Conservation (phyloP, 2,329 filamentous ascomycete genomes). For the Botrytis cinerea region DNA sequence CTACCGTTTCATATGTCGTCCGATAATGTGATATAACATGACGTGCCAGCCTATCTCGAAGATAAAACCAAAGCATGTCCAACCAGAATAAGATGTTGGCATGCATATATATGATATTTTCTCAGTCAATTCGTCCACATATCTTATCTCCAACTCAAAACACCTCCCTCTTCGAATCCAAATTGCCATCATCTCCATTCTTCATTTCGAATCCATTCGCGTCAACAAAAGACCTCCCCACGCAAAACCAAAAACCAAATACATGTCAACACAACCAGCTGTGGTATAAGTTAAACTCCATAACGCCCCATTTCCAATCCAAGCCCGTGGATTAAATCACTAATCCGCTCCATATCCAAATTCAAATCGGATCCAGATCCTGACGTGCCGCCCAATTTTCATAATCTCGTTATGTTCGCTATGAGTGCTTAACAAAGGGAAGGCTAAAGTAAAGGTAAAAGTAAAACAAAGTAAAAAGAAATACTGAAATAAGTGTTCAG, state of each 20-base stretch:
- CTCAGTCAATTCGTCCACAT: background rate
- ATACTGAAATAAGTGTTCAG: background rate
- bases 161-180: background rate
- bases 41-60: background rate
- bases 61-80: background rate
- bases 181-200: background rate
- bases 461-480: background rate
- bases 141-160: background rate
- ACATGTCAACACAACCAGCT: background rate
- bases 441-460: background rate
- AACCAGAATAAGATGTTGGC: background rate
- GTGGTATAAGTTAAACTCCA: constrained; percentile 1
- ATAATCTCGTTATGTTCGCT: background rate
- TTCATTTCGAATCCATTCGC: background rate
- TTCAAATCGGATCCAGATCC: background rate
- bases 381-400: background rate
- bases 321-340: background rate
- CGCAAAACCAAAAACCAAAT: background rate
- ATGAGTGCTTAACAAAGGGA: background rate
- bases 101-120: background rate
- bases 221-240: background rate
- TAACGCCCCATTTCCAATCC: background rate
- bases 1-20: background rate
- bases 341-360: background rate
- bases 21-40: background rate